Conservation (phyloP, 345 rosid species). For the Garcia nutans region DNA sequence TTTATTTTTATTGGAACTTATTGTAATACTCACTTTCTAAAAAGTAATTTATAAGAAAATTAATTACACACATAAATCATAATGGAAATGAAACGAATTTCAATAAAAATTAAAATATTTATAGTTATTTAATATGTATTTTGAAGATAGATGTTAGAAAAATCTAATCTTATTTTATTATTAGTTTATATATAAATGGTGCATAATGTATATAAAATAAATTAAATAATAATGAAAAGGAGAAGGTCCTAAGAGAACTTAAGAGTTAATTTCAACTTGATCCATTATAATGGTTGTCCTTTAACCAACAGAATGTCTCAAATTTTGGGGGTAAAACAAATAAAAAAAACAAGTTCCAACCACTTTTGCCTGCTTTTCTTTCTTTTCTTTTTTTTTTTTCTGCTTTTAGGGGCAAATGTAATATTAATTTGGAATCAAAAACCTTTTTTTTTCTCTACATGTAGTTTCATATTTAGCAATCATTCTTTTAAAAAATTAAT, state of each 20-base stretch:
- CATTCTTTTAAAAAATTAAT: neutral
- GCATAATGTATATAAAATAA: neutral
- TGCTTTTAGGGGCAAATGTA: constrained; percentile 16
- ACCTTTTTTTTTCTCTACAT: neutral
- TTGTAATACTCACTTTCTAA: too few relatives aligned
- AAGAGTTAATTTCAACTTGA: constrained; percentile 10
- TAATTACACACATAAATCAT: too few relatives aligned
- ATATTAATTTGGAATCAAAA: neutral
- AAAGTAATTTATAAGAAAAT: too few relatives aligned
- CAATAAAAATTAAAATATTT: too few relatives aligned
- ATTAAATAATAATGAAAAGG: neutral
- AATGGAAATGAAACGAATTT: too few relatives aligned
- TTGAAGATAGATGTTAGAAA: too few relatives aligned
- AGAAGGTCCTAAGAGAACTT: neutral
- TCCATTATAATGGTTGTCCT: constrained; percentile 30
- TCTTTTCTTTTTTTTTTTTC: too few relatives aligned
- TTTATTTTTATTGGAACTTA: too few relatives aligned
- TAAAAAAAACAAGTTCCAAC: neutral
- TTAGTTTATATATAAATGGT: neutral
- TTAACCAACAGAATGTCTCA: constrained; percentile 45
- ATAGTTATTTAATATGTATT: too few relatives aligned
- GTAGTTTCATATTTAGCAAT: neutral
- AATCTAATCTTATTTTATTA: too few relatives aligned
- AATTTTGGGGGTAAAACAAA: constrained; percentile 15
- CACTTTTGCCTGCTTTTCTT: neutral